Evolutionary conservation across 1,284 basidiomycete species (phyloP), one percentile per base, ranked within the genome.

Genomic region (Xerocomus nothofagi): DNA sequence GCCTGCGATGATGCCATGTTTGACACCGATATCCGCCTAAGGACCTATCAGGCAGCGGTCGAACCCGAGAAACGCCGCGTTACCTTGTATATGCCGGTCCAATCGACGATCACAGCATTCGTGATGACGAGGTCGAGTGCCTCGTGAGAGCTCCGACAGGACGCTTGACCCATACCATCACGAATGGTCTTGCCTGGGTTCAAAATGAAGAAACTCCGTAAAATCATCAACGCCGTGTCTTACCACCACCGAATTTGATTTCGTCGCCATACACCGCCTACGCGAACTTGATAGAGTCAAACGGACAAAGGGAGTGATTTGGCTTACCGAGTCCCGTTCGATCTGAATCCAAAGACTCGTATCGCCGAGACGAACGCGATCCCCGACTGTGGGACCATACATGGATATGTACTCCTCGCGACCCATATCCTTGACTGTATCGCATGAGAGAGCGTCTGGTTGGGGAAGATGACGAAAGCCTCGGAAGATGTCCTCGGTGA

Each of bases 121-220:
- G 93, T 97, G 61, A 99, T 91, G 44, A 98, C 88, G 8, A 95
- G 77, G 65, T 99, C 97, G 37, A 99, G 78, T 0, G 86, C 81
- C 42, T 91, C 84, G 0, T 61, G 59, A 17, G 89, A 81, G 0
- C 80, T 73, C 8, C 86, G 74, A 50, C 89, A 84, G 0, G 89
- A 91, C 0, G 88, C 88, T 70, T 99, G 96, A 7, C 95, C 97
- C 89, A 95, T 95, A 9, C 94, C 94, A 63, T 98, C 95, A n/a
- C 94, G 86, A 44, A 97, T 87, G 0, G 87, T 84, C 72, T 98
- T 98, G 12, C 92, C 90, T 90, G 54, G 10, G 7, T 17, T 14
- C 15, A 23, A 47, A 23, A 33, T 44, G 18, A 26, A 32, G 32
- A 0, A 2, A 39, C 6, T 31, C 24, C 3, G 29, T 18, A 55